Base-by-base conservation (phyloP, 2,329 filamentous ascomycete genomes). In the Fusarium gaditjirri region DNA sequence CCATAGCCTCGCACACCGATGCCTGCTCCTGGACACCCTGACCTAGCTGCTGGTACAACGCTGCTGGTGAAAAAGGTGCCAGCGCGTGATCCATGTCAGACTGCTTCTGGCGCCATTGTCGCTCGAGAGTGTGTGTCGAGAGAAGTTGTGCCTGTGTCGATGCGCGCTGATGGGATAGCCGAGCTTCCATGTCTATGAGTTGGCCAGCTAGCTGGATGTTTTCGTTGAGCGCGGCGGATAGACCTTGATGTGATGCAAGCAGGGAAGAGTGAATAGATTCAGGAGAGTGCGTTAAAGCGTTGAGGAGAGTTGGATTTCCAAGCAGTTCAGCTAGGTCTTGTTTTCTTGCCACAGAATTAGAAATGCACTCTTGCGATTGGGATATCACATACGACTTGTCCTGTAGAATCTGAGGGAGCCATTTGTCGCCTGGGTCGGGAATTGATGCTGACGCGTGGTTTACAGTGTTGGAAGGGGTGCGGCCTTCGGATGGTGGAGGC, bases 41-140 rank as follows among this genome's bases (percentile, higher is more conserved):
- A 49, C 86, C 90, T 16, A 98, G 85, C 56, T 93, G 88, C 81
- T 95, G 93, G 79, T 98, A 98, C 76, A 98, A 85, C 46, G 93
- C 92, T 46, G 94, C 92, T 0, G 95, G 94, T 31, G 93, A 93
- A 83, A 97, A 98, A 2, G 93, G 93, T 39, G 90, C 89, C 67
- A 98, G 84, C 11, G 93, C 94, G 56, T 90, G 87, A 80, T 98
- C 96, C 88, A 97, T 96, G 76, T 96, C 94, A 3, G 89, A 87
- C 81, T 98, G 94, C 81, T 96, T 97, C 74, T 93, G 89, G 61
- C 92, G 90, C 93, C 96, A 98, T 78, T 95, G 92, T n/a, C 95
- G 90, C 83, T 98, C 96, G 21, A 98, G 88, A 3, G 93, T 93
- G 76, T 95, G 93, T 27, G 96, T 90, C 16, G 93, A 88, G 2